Base-by-base conservation (phyloP, 164 flowering plant genomes). In the Chimonanthus salicifolius region DNA sequence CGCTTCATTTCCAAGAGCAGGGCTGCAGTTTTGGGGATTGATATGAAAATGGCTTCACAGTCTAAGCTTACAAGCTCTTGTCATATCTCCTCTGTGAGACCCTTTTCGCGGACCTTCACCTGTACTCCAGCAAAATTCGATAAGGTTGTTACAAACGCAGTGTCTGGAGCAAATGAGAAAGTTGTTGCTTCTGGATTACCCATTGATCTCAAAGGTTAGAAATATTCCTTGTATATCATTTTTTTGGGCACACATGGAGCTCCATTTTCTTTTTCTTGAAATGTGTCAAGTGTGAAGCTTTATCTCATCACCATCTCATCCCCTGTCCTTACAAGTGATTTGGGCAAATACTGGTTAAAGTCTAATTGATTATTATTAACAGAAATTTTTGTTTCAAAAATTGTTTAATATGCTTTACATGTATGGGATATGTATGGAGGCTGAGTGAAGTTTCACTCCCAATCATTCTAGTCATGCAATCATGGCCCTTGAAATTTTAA, bases 131-230 rank as follows among this genome's bases (percentile, higher is more conserved):
- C 54, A 15, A 87, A 75, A 71, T 75, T 51, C 16, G 64, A 69
- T 50, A 88, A 77, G 75, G 67, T 74, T 68, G 84, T 81, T 2
- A 79, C 87, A 64, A 92, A 79, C 78, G 98, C 98, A 47, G 83
- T 80, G 87, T 80, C 97, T 70, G 90, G 83, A 78, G 50, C 87
- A 13, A 83, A 81, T 64, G 89, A 83, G 62, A 79, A 18, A 72
- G 87, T 76, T 74, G 82, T 87, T 58, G 43, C 72, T 7, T 68
- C 92, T 21, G 94, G 95, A 45, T 80, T 92, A 80, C 85, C 94
- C 46, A 86, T 94, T 78, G 89, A 92, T 81, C 80, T 94, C 80
- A 91, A 76, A 91, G 98, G 98, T 88, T 58, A 21, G 73, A 47
- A 5, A 20, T 15, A 49, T 62, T 43, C 66, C 10, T 63, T 63